Evolutionary conservation across 2,329 filamentous ascomycete genomes (phyloP), one percentile per base, ranked within the genome.

Genomic region (Aspergillus phoenicis): DNA sequence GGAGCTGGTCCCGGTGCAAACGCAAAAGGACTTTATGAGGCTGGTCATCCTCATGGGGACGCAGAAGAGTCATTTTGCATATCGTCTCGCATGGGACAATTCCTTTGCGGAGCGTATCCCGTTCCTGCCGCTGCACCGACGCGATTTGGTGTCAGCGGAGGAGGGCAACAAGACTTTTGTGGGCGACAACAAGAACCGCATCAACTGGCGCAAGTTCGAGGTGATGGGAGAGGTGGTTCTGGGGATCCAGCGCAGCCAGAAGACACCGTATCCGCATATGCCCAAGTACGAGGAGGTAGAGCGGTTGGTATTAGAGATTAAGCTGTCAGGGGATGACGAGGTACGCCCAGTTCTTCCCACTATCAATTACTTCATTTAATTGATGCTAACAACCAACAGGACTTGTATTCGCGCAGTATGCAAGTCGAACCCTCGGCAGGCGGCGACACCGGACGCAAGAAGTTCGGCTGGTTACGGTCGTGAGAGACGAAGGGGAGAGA

Each of bases 151-250:
- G 1, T 92, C 91, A 11, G 94, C 95, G 0, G 92, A 96, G 71
- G 91, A 97, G 77, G 95, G 94, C 36, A 97, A 95, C 76, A 87
- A 87, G 70, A 98, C 95, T 0, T 94, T 97, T 74, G 82, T 98
- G 1, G 91, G 90, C 7, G 83, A 85, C 2, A 84, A 87, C 62
- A 86, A 83, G 65, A 86, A 91, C 64, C 84, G 91, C 55, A 91
- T 99, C 73, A 98, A 98, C 74, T 99, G 95, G 95, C 93, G 90
- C 77, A 99, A 99, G 74, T 99, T 98, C 70, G 94, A 98, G 76
- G 89, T 99, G 33, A 88, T 98, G 77, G 93, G 93, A 6, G 94
- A 98, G 68, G 91, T 97, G 5, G 85, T 98, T 57, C 82, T 97
- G 62, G 90, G 91, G 2, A 88, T 99, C 58, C 96, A 97, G 85